Percentiles rank a stretch among this genome's conserved stretches.
These are phyloP conservation scores for Lactifluus hygrophoroides DNA, from an alignment of 768 basidiomycete genomes.

Conservation along the genomic window DNA sequence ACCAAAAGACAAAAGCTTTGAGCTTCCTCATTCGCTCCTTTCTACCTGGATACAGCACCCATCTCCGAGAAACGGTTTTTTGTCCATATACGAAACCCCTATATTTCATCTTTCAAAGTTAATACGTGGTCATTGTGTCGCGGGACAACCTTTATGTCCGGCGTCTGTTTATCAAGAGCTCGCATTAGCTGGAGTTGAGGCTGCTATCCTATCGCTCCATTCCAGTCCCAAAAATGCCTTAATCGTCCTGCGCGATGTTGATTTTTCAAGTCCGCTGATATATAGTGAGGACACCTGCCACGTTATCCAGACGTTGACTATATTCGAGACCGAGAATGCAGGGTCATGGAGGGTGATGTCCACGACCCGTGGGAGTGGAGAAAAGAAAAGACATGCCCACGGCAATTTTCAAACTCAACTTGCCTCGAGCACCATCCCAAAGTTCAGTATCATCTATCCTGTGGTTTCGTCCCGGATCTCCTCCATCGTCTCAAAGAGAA, in stretches of 20 bases:
- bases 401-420: constrained; percentile 39
- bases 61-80: constrained; percentile 23
- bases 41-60: constrained; percentile 29
- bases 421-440: constrained; percentile 26
- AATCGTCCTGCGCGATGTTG: constrained; percentile 35
- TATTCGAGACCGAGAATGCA: constrained; percentile 28
- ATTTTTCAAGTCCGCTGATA: constrained; percentile 49
- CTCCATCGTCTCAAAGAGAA: constrained; percentile 22
- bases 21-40: constrained; percentile 30
- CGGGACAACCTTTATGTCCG: constrained; percentile 42
- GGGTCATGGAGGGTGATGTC: constrained; percentile 44
- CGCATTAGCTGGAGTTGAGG: constrained; percentile 37
- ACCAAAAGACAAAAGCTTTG: background rate
- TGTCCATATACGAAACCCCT: constrained; percentile 48
- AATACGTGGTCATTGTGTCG: constrained; percentile 53
- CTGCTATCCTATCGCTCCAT: constrained; percentile 29
- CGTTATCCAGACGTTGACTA: constrained; percentile 34
- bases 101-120: constrained; percentile 34
- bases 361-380: constrained; percentile 20
- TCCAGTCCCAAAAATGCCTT: constrained; percentile 26
- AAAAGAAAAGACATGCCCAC: constrained; percentile 29
- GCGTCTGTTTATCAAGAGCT: constrained; percentile 60
- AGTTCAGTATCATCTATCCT: constrained; percentile 33
- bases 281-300: constrained; percentile 29
- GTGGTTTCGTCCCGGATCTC: constrained; percentile 29